These are phyloP conservation scores for Haplosporangium gracile DNA, from an alignment of 192 early-diverging fungal species.

Conservation along the genomic window DNA sequence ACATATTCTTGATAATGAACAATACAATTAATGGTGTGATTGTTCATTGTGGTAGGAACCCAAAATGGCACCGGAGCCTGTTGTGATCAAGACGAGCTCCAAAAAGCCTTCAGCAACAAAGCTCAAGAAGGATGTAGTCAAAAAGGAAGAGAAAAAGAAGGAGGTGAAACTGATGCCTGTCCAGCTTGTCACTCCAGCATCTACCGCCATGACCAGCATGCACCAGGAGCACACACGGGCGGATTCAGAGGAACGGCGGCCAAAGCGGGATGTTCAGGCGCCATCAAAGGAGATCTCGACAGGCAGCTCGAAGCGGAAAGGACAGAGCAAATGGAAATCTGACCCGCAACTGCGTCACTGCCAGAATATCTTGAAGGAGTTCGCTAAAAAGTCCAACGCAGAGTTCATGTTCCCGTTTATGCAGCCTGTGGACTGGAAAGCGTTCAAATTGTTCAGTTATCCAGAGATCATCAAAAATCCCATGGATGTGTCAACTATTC, in stretches of 20 bases:
- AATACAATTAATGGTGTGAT: neutral
- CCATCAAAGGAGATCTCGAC: constrained; percentile 59
- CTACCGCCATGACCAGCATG: constrained; percentile 5
- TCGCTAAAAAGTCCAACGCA: constrained; percentile 76
- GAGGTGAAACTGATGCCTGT: constrained; percentile 32
- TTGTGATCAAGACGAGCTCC: neutral
- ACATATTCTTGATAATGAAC: neutral
- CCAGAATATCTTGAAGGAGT: constrained; percentile 70
- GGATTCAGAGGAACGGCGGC: constrained; percentile 65
- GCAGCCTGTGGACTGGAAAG: constrained; percentile 88
- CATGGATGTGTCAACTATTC: constrained; percentile 85
- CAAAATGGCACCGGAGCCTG: constrained; percentile 17
- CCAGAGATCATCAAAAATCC: constrained; percentile 81
- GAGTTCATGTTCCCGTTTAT: constrained; percentile 81
- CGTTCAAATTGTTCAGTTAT: constrained; percentile 90
- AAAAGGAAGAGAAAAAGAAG: constrained; percentile 47
- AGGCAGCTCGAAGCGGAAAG: constrained; percentile 24
- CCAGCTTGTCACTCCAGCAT: constrained; percentile 18
- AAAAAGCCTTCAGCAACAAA: constrained; percentile 24
- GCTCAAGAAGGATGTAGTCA: constrained; percentile 37
- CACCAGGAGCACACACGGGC: neutral
- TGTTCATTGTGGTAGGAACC: neutral
- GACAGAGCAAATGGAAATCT: constrained; percentile 47
- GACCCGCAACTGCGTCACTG: constrained; percentile 77
- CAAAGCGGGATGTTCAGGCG: constrained; percentile 77